phyloP scores from a whole-genome alignment of 2,329 filamentous ascomycete species.

The Tolypocladium ophioglossoides region DNA sequence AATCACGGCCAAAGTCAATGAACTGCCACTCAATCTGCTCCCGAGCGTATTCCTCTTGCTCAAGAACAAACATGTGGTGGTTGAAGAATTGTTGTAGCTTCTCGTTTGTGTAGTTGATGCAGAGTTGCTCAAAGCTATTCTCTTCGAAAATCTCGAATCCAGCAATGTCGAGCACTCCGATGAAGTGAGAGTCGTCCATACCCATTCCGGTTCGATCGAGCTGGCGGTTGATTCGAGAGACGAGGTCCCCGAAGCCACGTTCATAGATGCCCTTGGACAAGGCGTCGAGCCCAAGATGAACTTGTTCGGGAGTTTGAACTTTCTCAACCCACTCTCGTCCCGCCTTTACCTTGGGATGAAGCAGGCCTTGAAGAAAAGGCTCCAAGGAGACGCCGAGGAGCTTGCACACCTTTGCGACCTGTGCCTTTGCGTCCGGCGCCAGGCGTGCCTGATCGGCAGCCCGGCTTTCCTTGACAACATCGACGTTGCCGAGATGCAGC shows the following conservation, averaged over 20 bases:
- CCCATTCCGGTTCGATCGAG: slow-evolving; percentile 78
- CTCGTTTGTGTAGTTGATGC: slow-evolving; percentile 99
- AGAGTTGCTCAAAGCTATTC: slow-evolving; percentile 97
- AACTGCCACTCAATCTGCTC: slow-evolving; percentile 99
- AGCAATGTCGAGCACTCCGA: slow-evolving; percentile 96
- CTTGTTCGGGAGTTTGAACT: slow-evolving; percentile 93
- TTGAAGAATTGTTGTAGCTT: slow-evolving; percentile 99
- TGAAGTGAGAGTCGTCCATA: slow-evolving; percentile 86
- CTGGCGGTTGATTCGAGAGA: slow-evolving; percentile 82
- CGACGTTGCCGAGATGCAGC: slow-evolving; percentile 85
- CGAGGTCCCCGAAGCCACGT: slow-evolving; percentile 85
- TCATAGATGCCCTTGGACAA: slow-evolving; percentile 97
- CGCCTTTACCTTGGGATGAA: slow-evolving; percentile 91
- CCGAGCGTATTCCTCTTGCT: slow-evolving; percentile 94
- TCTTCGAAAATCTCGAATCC: slow-evolving; percentile 98
- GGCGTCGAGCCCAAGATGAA: slow-evolving; percentile 79
- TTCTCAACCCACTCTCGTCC: slow-evolving; percentile 98
- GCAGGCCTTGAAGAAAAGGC: slow-evolving; percentile 74
- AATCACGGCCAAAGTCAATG: slow-evolving; percentile 93
- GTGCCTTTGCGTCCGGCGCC: slow-evolving; percentile 60
- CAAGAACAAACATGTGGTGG: slow-evolving; percentile 98
- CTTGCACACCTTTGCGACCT: slow-evolving; percentile 69
- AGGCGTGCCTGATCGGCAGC: slow-evolving; percentile 84
- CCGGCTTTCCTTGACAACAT: slow-evolving; percentile 80
- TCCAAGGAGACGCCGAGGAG: slow-evolving; percentile 78